These are phyloP conservation scores for Quercus tomentella DNA, from an alignment of 331 rosid genomes.

Conservation along the genomic window DNA sequence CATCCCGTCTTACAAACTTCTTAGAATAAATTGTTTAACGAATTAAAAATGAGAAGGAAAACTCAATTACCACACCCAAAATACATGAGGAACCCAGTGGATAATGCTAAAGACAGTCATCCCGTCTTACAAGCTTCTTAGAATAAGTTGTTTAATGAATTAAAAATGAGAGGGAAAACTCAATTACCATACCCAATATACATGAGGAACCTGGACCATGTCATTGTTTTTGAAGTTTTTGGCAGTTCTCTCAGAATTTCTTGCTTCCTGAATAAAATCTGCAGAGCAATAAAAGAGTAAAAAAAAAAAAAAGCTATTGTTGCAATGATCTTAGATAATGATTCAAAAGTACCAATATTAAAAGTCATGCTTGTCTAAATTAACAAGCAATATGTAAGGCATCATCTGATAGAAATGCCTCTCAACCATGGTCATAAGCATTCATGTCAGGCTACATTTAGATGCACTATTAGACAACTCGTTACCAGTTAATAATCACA, in stretches of 20 bases:
- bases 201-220: constrained; percentile 63
- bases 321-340: constrained; percentile 3
- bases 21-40: not conserved
- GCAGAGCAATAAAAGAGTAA: constrained; percentile 19
- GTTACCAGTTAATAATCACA: not conserved
- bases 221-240: constrained; percentile 58
- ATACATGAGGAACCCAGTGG: constrained; percentile 21
- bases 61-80: constrained; percentile 61
- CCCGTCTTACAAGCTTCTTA: too few species aligned
- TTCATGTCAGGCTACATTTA: not conserved
- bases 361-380: not conserved
- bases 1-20: too few species aligned
- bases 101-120: too few species aligned
- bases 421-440: not conserved
- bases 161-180: constrained; percentile 11
- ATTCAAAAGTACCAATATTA: not conserved
- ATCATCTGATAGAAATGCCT: not conserved
- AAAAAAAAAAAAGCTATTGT: constrained; percentile 6
- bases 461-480: not conserved
- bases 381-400: not conserved
- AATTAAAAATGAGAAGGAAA: constrained; percentile 6
- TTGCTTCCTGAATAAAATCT: constrained; percentile 89
- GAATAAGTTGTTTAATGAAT: not conserved
- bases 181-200: constrained; percentile 72
- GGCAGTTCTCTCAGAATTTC: constrained; percentile 81